Evolutionary conservation across 176 grass and related monocot species (phyloP), one percentile per base, ranked within the genome.

Genomic region (Aegilops umbellulata): DNA sequence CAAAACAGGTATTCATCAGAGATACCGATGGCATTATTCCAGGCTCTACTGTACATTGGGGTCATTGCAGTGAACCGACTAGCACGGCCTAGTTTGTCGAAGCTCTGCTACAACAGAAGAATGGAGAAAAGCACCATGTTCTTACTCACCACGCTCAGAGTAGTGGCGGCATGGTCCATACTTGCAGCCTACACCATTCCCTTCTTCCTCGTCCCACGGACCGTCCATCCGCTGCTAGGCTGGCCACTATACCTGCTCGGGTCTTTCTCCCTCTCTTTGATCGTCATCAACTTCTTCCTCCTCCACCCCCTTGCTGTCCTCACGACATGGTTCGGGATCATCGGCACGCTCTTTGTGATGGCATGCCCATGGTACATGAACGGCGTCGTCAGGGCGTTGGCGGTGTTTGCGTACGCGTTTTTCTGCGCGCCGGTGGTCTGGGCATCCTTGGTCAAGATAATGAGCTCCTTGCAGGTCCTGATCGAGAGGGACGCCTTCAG

Each of bases 231-330:
- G 0, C 71, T 98, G 17, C 34, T 96, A 27, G 94, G 94, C 58
- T 98, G 97, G 94, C 88, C 94, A 32, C 86, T 98, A 24, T 96
- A 96, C 85, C 44, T 98, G 79, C 88, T 98, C 0, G 92, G 97
- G 10, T 72, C 88, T 27, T 82, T 88, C n/a, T 86, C 94, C 8
- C 86, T 98, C 32, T 89, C 76, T 82, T 92, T 87, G 8, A 86
- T 94, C n/a, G 92, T 96, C 32, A 92, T 92, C 82, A 92, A 84
- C 85, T 36, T 94, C 47, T 94, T 98, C 80, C 86, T 98, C 34
- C 90, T 98, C 1, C 90, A 89, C 3, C 84, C 90, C 7, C 19
- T 91, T 12, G 51, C 88, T 3, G 87, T 95, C 62, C 81, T 92
- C 39, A 92, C 92, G 1, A 83, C 88, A 11, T 91, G 88, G 97